A percentile compares a stretch with the other conserved stretches of the same genome.
phyloP scores from a whole-genome alignment of 805 yeast species.

The Vanderwaltozyma polyspora region DNA sequence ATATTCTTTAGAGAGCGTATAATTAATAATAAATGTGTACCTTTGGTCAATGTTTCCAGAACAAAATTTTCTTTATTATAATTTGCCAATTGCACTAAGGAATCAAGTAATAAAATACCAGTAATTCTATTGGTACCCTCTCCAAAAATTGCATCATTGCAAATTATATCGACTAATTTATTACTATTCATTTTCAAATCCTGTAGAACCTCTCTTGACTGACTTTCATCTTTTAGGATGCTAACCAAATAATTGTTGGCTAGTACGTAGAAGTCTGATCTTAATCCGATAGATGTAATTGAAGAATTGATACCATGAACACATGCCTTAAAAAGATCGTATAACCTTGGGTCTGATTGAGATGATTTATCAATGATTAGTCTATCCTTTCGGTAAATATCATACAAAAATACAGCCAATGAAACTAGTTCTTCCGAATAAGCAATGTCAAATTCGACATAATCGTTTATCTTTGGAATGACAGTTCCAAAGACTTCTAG shows the following conservation, averaged over 20 bases:
- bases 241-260: conserved; percentile 54
- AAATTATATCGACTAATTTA: conserved; percentile 49
- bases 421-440: conserved; percentile 73
- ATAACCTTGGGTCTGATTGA: conserved; percentile 43
- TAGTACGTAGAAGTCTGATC: conserved; percentile 72
- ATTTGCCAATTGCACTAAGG: conserved; percentile 45
- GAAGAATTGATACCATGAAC: conserved; percentile 64
- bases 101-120: conserved; percentile 64
- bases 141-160: conserved; percentile 69
- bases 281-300: conserved; percentile 49
- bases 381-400: conserved; percentile 43
- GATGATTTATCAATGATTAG: conserved; percentile 25
- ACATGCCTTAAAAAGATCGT: conserved; percentile 63
- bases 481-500: conserved; percentile 66
- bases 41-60: conserved; percentile 48
- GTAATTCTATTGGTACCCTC: conserved; percentile 70
- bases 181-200: conserved; percentile 49
- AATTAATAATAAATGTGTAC: conserved; percentile 53
- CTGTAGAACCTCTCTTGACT: conserved; percentile 38
- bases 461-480: conserved; percentile 67
- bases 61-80: conserved; percentile 43
- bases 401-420: conserved; percentile 58
- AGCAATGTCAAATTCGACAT: conserved; percentile 50
- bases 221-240: conserved; percentile 32
- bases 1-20: conserved; percentile 58